These are phyloP conservation scores for Kodamaea kaohsiungensis DNA, from an alignment of 805 yeast genomes.

Conservation along the genomic window DNA sequence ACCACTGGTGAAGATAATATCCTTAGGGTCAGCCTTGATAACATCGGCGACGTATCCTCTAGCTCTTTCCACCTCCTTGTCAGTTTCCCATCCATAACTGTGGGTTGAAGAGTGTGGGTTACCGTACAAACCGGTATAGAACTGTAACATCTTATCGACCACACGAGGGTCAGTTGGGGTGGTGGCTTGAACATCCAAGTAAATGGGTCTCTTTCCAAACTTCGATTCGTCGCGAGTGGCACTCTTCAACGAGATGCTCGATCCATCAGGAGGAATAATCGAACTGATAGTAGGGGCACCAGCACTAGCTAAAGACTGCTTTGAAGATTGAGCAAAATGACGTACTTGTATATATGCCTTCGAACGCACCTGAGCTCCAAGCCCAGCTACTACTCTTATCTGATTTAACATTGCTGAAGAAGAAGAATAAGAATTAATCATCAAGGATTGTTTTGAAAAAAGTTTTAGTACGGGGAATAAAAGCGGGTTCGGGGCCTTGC, in stretches of 20 bases:
- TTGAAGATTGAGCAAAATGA: background rate
- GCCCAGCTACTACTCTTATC: conserved; percentile 15
- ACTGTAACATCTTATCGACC: conserved; percentile 80
- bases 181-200: conserved; percentile 97
- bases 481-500: background rate
- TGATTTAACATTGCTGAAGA: conserved; percentile 5
- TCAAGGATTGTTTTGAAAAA: conserved; percentile 1
- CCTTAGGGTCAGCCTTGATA: conserved; percentile 93
- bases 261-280: conserved; percentile 46
- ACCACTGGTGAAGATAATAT: conserved; percentile 94
- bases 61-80: conserved; percentile 84
- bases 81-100: conserved; percentile 99
- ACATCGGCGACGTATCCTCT: conserved; percentile 79
- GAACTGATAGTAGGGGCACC: conserved; percentile 14
- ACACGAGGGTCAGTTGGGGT: conserved; percentile 98
- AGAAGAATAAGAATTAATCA: conserved; percentile 7
- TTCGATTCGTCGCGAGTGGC: conserved; percentile 47
- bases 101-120: conserved; percentile 98
- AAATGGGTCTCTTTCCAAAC: conserved; percentile 84
- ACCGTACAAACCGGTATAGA: conserved; percentile 91
- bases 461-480: background rate
- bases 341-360: background rate
- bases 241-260: conserved; percentile 43
- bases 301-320: conserved; percentile 17
- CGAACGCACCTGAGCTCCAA: conserved; percentile 16